These are phyloP conservation scores for Acanthamoeba polyphaga DNA, from an alignment of 208 protist species.

Conservation along the genomic window DNA sequence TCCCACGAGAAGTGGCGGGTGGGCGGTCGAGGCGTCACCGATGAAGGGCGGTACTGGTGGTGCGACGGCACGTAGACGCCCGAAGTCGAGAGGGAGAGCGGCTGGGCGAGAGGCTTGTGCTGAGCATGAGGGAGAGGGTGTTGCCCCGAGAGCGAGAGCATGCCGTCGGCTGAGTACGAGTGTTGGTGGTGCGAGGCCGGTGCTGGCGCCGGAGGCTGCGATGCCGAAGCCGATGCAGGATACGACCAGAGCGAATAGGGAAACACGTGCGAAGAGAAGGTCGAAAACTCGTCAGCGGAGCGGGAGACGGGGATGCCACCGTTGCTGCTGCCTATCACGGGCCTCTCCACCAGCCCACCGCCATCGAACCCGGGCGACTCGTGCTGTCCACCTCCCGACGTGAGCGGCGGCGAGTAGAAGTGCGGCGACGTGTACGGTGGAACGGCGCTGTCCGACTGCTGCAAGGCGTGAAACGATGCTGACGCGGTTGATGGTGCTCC, in stretches of 20 bases:
- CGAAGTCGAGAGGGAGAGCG: slow-evolving; percentile 18
- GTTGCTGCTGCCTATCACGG: slow-evolving; percentile 2
- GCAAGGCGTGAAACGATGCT: neutral
- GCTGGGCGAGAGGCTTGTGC: neutral
- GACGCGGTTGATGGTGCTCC: neutral
- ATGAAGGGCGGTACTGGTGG: slow-evolving; percentile 1
- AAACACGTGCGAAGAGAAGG: neutral
- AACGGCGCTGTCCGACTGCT: neutral
- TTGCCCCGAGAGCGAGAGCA: neutral
- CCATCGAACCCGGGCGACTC: neutral
- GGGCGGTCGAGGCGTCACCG: neutral
- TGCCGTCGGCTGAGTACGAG: slow-evolving; percentile 23
- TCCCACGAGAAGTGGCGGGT: slow-evolving; percentile 45
- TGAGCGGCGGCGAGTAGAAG: slow-evolving; percentile 2
- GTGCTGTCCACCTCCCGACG: neutral
- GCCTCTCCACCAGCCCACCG: neutral
- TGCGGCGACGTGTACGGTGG: slow-evolving; percentile 7
- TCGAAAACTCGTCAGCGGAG: slow-evolving; percentile 37
- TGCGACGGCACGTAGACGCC: slow-evolving; percentile 27
- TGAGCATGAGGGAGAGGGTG: neutral
- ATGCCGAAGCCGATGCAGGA: neutral
- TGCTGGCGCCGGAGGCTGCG: neutral
- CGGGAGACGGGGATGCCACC: slow-evolving; percentile 5
- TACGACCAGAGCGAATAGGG: slow-evolving; percentile 51
- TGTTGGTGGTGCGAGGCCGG: neutral